Base-by-base conservation (phyloP, 768 basidiomycete genomes). In the Terana coerulea region DNA sequence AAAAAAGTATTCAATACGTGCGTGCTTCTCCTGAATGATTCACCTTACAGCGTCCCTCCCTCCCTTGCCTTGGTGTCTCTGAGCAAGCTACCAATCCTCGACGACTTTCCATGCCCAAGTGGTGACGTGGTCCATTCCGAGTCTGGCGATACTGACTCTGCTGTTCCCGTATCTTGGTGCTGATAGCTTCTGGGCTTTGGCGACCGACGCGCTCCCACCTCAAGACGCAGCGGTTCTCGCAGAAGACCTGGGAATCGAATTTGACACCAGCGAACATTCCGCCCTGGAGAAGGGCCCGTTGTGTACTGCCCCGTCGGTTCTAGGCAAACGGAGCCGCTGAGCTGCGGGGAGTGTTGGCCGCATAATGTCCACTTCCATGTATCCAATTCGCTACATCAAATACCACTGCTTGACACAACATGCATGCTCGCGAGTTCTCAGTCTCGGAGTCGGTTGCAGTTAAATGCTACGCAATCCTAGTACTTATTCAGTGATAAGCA, bases 241-340 rank as follows among this genome's bases (percentile, higher is more conserved):
- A 19, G 93, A 95, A 63, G 83, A 87, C 48, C 80, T 94, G 29
- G 92, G 91, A 1, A 80, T 95, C 52, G 88, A 90, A 63, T 69
- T 72, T 34, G 93, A 95, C 60, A 81, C 86, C 10, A 60, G 74
- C 3, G 92, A 94, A 66, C 89, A 91, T 58, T 57, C 59, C 30
- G 69, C 67, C 22, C 67, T 95, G 25, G 92, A 93, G 67, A 72
- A 73, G 34, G 76, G 84, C 3, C 64, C 79, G 47, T 70, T 92
- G 24, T 89, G 83, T 60, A 65, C 61, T 15, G n/a, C 49, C 15
- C 50, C 47, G 30, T 49, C 52, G 35, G 46, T 62, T 29, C 52
- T 62, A 12, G 64, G 61, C n/a, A 64, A 64, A 37, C 45, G 61
- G 17, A 54, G 56, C 14, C 49, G 49, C 1, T 50, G 39, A 41